phyloP scores from a whole-genome alignment of 2,329 filamentous ascomycete genomes.

The Didymella sp. region DNA sequence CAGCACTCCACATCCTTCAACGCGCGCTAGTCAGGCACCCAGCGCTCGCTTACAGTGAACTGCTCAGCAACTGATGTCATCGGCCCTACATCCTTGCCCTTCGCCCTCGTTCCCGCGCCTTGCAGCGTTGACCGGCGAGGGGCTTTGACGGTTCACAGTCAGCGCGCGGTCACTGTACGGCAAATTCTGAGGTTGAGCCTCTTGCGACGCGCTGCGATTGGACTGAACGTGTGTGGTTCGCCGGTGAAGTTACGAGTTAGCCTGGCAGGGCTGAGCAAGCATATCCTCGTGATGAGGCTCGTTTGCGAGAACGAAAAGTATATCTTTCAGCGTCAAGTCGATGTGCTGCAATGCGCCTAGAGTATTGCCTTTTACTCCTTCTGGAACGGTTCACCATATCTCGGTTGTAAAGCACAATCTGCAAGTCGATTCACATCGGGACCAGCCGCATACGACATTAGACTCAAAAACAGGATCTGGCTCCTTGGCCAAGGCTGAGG shows the following conservation, averaged over 20 bases:
- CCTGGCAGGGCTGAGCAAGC: conserved; percentile 16
- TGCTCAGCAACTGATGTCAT: conserved; percentile 13
- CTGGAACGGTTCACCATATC: not conserved
- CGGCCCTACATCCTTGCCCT: conserved; percentile 1
- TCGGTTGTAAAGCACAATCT: conserved; percentile 7
- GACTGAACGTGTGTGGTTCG: not conserved
- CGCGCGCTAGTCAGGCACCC: conserved; percentile 16
- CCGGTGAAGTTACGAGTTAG: conserved; percentile 16
- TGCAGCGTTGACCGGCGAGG: conserved; percentile 8
- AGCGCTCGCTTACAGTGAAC: conserved; percentile 12
- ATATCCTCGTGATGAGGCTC: conserved; percentile 9
- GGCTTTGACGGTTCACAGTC: not conserved
- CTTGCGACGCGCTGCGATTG: conserved; percentile 5
- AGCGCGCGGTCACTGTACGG: not conserved
- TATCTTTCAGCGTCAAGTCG: not conserved
- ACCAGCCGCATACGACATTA: conserved; percentile 21
- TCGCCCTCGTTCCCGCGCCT: conserved; percentile 1
- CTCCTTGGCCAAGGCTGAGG: conserved; percentile 9
- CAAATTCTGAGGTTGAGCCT: not conserved
- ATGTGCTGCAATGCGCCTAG: not conserved
- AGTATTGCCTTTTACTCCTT: not conserved
- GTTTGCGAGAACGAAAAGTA: not conserved
- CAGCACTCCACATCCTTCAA: not conserved
- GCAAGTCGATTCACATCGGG: conserved; percentile 10
- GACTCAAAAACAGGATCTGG: conserved; percentile 15